Base-by-base conservation (phyloP, 169 alveolate species). In the Theileria sp. region DNA sequence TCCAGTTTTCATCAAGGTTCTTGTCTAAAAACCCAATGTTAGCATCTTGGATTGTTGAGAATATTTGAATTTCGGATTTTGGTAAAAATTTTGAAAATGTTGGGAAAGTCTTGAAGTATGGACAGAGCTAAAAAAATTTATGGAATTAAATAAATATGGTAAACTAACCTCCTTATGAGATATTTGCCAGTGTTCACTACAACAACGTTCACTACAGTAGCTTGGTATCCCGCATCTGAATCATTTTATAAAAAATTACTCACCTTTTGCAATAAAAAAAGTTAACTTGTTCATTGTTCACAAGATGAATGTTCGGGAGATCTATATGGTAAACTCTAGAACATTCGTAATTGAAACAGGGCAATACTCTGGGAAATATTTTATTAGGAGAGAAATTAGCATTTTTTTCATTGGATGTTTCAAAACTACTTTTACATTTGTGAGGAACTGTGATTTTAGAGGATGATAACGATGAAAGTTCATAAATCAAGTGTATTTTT, bases 151-250 rank as follows among this genome's bases (percentile, higher is more conserved):
- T 19, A 65, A 70, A 50, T 44, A 15, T 44, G 54, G 54, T 44
- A 8, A 32, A 26, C 80, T 7, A 68, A 85, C 88, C 56, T 85
- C 83, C 26, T 51, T 25, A 38, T 85, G 91, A n/a, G 68, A 21
- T 9, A 81, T 34, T 9, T 74, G 80, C 91, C 91, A 85, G 71
- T 85, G 91, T 21, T 62, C 26, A 25, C 25, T 15, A 25, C 61
- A 77, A 58, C 91, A 85, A 1, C 60, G 56, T 25, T 67, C 75
- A 67, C 91, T 85, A 62, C 91, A 85, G 80, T 85, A 85, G 50
- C 87, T 78, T 9, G 91, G 82, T 6, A 85, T 66, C 13, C 91
- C 91, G 26, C 91, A 85, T 13, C 79, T 77, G 36, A 77, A 67
- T 0, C 6, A n/a, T 25, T 19, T 51, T 23, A 6, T 17, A 21